A percentile compares a stretch with the other conserved stretches of the same genome.
These are phyloP conservation scores for Colletotrichum gloeosporioides DNA, from an alignment of 2,329 filamentous ascomycete genomes.

Conservation along the genomic window DNA sequence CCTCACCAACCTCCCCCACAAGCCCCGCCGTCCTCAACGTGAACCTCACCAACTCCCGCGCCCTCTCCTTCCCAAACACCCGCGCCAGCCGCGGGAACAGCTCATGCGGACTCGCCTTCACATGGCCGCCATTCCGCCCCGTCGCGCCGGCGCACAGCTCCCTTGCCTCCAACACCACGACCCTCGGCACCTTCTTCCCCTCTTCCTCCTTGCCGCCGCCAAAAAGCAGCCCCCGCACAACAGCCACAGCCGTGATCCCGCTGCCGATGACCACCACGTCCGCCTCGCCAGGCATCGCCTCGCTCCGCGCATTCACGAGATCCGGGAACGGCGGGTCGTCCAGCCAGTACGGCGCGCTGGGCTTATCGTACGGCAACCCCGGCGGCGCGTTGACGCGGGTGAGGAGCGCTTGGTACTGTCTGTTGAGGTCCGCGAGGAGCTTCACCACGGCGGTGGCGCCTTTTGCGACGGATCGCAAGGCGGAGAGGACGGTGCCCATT, in stretches of 20 bases:
- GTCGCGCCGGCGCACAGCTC: constrained; percentile 57
- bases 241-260: constrained; percentile 54
- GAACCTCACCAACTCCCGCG: constrained; percentile 47
- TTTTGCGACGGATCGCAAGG: constrained; percentile 25
- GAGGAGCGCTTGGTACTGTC: constrained; percentile 31
- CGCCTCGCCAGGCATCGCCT: constrained; percentile 38
- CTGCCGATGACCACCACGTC: constrained; percentile 61
- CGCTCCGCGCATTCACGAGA: constrained; percentile 38
- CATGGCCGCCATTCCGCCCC: constrained; percentile 58
- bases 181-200: constrained; percentile 8
- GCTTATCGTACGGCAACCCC: constrained; percentile 44
- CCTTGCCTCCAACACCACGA: constrained; percentile 58
- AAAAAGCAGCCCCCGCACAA: constrained; percentile 34
- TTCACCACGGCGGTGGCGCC: constrained; percentile 28
- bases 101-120: constrained; percentile 50
- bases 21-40: constrained; percentile 46
- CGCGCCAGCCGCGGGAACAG: constrained; percentile 39
- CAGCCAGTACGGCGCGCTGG: constrained; percentile 53
- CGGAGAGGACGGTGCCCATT: constrained; percentile 40
- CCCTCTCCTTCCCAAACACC: constrained; percentile 37
- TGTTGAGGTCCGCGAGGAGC: constrained; percentile 30
- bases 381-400: constrained; percentile 36
- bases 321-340: constrained; percentile 46
- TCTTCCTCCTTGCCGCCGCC: too few relatives aligned
- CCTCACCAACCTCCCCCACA: constrained; percentile 43